These are phyloP conservation scores for Epichloe amarillans DNA, from an alignment of 2,329 filamentous ascomycete genomes.

Conservation along the genomic window DNA sequence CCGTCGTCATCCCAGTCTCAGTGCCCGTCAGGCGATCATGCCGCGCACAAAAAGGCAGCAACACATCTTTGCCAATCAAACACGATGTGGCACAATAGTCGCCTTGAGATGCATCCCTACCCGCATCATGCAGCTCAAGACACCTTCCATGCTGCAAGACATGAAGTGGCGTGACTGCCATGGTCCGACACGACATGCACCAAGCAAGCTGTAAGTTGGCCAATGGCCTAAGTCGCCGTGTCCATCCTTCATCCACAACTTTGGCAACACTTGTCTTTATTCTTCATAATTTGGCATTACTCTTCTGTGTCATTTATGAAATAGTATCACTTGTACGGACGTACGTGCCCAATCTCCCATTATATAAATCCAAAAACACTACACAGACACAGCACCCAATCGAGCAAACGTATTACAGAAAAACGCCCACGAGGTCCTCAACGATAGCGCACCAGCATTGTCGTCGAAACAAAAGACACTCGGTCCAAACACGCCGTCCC, in stretches of 20 bases:
- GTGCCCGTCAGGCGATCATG: neutral
- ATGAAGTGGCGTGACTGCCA: neutral
- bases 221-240: no score
- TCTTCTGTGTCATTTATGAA: no score
- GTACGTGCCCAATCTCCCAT: neutral
- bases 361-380: neutral
- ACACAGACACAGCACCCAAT: neutral
- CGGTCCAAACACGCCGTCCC: slow-evolving; percentile 39
- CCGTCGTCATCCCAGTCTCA: neutral
- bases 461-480: slow-evolving; percentile 26
- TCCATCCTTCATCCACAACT: no score
- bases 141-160: neutral
- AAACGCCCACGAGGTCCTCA: slow-evolving; percentile 34
- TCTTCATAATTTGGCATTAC: no score
- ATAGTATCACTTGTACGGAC: no score
- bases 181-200: neutral
- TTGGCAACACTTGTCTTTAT: no score
- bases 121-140: neutral
- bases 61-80: neutral
- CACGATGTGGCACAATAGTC: neutral
- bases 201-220: no score
- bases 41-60: neutral
- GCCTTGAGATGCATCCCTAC: neutral
- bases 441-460: slow-evolving; percentile 43
- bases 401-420: slow-evolving; percentile 5